These are phyloP conservation scores for Globisporangium parvum DNA, from an alignment of 352 stramenopile genomes.

Conservation along the genomic window DNA sequence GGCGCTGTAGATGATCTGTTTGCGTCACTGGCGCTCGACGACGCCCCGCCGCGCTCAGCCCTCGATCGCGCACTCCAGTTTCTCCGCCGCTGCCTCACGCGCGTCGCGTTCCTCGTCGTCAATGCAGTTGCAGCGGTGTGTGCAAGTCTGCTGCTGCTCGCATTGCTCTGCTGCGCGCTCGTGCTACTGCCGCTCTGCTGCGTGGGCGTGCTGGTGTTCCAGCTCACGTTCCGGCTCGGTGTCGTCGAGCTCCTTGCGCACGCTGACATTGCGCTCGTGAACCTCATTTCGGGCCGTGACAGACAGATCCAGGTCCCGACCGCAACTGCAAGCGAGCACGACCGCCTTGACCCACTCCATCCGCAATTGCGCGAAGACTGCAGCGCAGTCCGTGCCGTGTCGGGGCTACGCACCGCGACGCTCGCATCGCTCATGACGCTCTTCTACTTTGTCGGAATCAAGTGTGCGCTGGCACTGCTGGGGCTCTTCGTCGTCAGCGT, in stretches of 20 bases:
- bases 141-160: constrained; percentile 5
- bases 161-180: constrained; percentile 8
- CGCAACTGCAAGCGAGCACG: too few species aligned
- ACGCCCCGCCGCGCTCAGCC: background rate
- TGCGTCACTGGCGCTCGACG: background rate
- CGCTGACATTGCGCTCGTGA: constrained; percentile 16
- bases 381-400: constrained; percentile 5
- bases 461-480: constrained; percentile 11
- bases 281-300: constrained; percentile 9
- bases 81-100: background rate
- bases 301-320: background rate
- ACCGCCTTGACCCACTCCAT: background rate
- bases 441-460: constrained; percentile 21
- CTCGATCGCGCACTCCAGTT: background rate
- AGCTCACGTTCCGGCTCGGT: constrained; percentile 12
- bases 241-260: constrained; percentile 12
- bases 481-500: constrained; percentile 8
- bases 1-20: constrained; percentile 8
- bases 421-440: constrained; percentile 14
- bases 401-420: constrained; percentile 7
- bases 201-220: constrained; percentile 16
- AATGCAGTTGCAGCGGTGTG: constrained; percentile 12
- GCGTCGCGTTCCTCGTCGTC: constrained; percentile 12
- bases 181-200: constrained; percentile 17
- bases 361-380: background rate